Evolutionary conservation across 352 stramenopile species (phyloP).

Genomic region (Phytophthora capsici): DNA sequence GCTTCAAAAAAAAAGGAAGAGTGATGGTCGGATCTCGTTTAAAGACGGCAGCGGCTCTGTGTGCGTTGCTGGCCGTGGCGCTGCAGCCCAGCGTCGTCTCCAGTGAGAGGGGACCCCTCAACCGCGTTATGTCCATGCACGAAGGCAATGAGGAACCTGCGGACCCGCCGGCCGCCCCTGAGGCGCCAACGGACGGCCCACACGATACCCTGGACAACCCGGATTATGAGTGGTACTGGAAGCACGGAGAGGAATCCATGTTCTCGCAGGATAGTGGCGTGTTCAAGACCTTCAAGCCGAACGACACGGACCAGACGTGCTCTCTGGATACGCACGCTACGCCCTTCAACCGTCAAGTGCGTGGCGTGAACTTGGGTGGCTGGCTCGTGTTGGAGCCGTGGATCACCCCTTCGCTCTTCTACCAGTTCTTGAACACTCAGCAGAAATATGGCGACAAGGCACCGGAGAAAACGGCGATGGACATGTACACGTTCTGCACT

Average conservation of each 20-base stretch:
- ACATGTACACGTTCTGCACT: slow-evolving; percentile 93
- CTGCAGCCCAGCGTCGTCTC: slow-evolving; percentile 19
- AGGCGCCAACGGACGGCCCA: slow-evolving; percentile 19
- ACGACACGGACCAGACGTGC: slow-evolving; percentile 74
- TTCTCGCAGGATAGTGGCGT: slow-evolving; percentile 53
- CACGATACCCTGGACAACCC: slow-evolving; percentile 25
- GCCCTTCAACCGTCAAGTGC: slow-evolving; percentile 60
- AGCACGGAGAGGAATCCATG: slow-evolving; percentile 60
- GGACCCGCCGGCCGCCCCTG: slow-evolving; percentile 10
- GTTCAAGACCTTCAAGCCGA: slow-evolving; percentile 67
- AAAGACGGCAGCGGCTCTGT: slow-evolving; percentile 28
- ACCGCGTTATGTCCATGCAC: background rate
- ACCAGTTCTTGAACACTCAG: slow-evolving; percentile 93
- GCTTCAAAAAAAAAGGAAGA: slow-evolving; percentile 7
- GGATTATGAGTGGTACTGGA: slow-evolving; percentile 73
- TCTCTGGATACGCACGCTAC: slow-evolving; percentile 68
- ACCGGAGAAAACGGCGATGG: slow-evolving; percentile 89
- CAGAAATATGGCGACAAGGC: slow-evolving; percentile 78
- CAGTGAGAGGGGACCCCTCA: background rate
- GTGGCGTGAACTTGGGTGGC: slow-evolving; percentile 93
- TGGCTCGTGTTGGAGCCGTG: slow-evolving; percentile 98
- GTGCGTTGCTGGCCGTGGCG: slow-evolving; percentile 26
- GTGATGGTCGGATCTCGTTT: slow-evolving; percentile 32
- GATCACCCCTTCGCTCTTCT: slow-evolving; percentile 96
- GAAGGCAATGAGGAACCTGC: slow-evolving; percentile 6